phyloP scores from a whole-genome alignment of 208 protist species.

The Acanthamoeba healyi region DNA sequence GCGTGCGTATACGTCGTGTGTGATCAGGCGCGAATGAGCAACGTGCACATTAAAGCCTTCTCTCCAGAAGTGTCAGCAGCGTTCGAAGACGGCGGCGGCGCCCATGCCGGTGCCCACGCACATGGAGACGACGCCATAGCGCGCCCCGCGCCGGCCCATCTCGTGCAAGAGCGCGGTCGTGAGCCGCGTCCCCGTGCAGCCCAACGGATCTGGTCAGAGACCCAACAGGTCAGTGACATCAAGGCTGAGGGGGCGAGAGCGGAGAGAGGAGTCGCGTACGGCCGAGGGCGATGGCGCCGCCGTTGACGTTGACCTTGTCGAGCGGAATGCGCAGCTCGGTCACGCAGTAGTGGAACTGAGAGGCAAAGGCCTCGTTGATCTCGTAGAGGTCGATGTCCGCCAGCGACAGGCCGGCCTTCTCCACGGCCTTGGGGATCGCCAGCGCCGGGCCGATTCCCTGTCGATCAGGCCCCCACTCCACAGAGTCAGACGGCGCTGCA shows the following conservation, averaged over 20 bases:
- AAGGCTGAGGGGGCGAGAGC: background rate
- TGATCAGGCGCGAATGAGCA: background rate
- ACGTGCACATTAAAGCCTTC: too few relatives aligned
- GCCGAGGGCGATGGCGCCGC: constrained; percentile 89
- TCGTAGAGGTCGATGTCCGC: constrained; percentile 90
- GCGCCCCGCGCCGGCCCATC: constrained; percentile 49
- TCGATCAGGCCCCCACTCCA: too few relatives aligned
- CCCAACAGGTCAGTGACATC: too few relatives aligned
- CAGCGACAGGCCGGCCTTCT: constrained; percentile 84
- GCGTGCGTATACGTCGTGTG: too few relatives aligned
- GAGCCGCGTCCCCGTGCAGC: constrained; percentile 85
- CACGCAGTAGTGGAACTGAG: constrained; percentile 65
- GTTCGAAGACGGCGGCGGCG: constrained; percentile 78
- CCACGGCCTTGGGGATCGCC: constrained; percentile 83
- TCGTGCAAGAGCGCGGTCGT: constrained; percentile 83
- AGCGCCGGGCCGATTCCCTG: constrained; percentile 87
- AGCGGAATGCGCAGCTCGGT: background rate
- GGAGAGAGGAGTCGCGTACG: background rate
- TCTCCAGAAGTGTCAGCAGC: background rate
- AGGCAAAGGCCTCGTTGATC: constrained; percentile 87
- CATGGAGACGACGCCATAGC: constrained; percentile 83
- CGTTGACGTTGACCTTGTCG: constrained; percentile 88
- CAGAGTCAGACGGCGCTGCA: too few relatives aligned
- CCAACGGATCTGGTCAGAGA: constrained; percentile 84
- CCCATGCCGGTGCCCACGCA: constrained; percentile 83